Conservation (phyloP, 2,329 filamentous ascomycete species). For the Fusarium sp. region DNA sequence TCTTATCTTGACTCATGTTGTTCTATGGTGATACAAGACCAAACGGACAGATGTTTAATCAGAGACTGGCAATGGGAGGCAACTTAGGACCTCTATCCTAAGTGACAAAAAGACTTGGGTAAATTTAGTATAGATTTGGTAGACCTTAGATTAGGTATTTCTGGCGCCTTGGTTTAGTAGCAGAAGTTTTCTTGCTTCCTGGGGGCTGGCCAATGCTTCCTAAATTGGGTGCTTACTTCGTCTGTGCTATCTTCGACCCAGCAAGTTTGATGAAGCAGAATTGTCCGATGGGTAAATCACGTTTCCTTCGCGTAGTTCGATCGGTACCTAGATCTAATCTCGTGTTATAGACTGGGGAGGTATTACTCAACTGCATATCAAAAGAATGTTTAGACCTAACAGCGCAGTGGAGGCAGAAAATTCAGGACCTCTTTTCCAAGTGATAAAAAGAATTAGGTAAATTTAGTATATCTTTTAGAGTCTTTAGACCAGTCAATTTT, state of each 20-base stretch:
- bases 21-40: background rate
- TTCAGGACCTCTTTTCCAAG: too few species aligned
- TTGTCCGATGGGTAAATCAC: background rate
- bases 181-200: background rate
- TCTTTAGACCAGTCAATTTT: too few species aligned
- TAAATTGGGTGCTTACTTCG: background rate
- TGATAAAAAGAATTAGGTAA: too few species aligned
- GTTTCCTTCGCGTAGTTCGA: background rate
- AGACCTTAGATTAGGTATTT: background rate
- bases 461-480: too few species aligned
- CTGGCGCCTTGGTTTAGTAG: background rate
- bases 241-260: too few species aligned
- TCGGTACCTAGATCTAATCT: background rate
- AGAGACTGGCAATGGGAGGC: background rate
- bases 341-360: background rate
- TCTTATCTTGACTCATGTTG: background rate
- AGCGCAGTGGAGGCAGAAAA: too few species aligned
- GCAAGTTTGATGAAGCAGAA: background rate
- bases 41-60: background rate
- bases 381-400: background rate
- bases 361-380: background rate
- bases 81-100: background rate
- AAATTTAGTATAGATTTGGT: background rate
- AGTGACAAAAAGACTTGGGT: background rate
- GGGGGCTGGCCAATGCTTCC: background rate